Base-by-base conservation (phyloP, 805 yeast genomes). In the Komagataella pastoris region DNA sequence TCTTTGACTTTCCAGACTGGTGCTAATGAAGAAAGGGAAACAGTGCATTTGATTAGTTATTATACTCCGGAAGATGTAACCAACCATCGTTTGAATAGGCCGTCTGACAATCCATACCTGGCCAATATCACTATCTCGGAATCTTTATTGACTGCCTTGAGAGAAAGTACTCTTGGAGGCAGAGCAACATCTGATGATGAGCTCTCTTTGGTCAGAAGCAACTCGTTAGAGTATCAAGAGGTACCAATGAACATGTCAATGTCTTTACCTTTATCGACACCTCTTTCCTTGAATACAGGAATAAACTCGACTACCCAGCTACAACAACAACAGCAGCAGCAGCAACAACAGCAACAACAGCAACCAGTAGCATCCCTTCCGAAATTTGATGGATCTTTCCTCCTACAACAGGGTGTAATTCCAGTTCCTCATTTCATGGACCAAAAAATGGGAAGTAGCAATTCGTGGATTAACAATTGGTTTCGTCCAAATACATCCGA, bases 11-110 rank as follows among this genome's bases (percentile, higher is more conserved):
- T 84, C 14, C 17, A 17, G 10, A 44, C 47, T 10, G 47, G 23
- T 7, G 10, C 14, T 44, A 64, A 66, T 19, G 53, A 54, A 17
- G 54, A 54, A 8, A 51, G 53, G 2, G 76, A 74, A 58, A 77
- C 85, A 3, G 68, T 82, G 48, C 97, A 91, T 61, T 65, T 90
- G 52, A 80, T 90, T 2, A 80, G 90, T 7, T 90, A 90, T 65
- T 90, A 88, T 62, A 70, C 77, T 30, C 83, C 88, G 0, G 78
- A 78, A 18, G 96, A 90, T 63, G 93, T 88, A 3, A 60, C 78
- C 50, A 68, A 70, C 40, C 81, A 82, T 4, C 69, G 67, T 46
- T 68, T 89, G 48, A 59, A 65, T 0, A 69, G 81, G 23, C 96
- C 96, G 0, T 68, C 79, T 3, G 76, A 76, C 46, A 65, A 75